Base-by-base conservation (phyloP, 805 yeast species). In the Lachancea sp. region DNA sequence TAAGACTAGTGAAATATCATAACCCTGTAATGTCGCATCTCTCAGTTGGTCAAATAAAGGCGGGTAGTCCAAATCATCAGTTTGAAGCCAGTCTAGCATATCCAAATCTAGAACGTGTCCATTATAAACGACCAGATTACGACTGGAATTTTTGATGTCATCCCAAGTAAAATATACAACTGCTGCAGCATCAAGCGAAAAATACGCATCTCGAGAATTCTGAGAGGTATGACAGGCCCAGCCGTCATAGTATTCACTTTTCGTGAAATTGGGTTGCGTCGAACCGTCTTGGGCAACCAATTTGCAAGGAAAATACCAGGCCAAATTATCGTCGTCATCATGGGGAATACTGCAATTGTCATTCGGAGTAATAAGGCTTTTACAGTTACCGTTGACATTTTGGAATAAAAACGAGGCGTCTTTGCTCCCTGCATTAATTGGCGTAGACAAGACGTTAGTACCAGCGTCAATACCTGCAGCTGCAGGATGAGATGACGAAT, bases 271-370 rank as follows among this genome's bases (percentile, higher is more conserved):
- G 29, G 85, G 83, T 21, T 63, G 42, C 2, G 83, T 61, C 1
- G 92, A 71, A 4, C 95, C 95, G 58, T 86, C 85, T 50, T 77
- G 82, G 30, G 67, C 63, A 39, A 75, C 67, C 23, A 83, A 46
- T 51, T 80, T 78, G 68, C 98, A 92, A 3, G 98, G 97, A 81
- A 89, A 87, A 64, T 92, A 92, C 96, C 96, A 89, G 13, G 95
- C 97, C 50, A 90, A 60, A 22, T 74, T 70, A 18, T 75, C 79
- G 23, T 74, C 73, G 29, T 65, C 70, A 41, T 74, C 69, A 46
- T 68, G 63, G 1, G 97, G 97, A 43, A 89, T 89, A 0, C 81
- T 52, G 51, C 84, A 74, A 55, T 80, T 74, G 3, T 65, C 74
- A 48, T 75, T 76, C 34, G 96, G 94, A 4, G 57, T 70, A 42